Conservation (phyloP, 441 rosid species). For the Caryocar brasiliense region DNA sequence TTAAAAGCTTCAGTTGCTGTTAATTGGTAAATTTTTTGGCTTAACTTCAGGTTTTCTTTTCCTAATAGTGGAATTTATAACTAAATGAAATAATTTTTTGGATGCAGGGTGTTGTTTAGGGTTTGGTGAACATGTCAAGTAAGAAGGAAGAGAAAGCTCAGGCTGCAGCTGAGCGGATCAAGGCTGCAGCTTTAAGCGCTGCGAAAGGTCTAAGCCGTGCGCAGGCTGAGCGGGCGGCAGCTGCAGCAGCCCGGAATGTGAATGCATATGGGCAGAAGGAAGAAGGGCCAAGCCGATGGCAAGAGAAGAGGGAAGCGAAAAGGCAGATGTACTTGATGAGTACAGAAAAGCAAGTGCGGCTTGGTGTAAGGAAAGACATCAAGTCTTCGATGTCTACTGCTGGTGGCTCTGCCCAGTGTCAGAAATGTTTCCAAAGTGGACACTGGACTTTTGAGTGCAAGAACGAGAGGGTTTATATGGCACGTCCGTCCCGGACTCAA, state of each 20-base stretch:
- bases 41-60: too few relatives aligned
- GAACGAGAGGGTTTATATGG: conserved; percentile 83
- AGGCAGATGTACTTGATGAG: conserved; percentile 98
- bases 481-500: conserved; percentile 85
- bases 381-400: conserved; percentile 34
- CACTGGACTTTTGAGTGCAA: conserved; percentile 95
- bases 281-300: conserved; percentile 98
- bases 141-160: conserved; percentile 78
- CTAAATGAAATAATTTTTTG: not conserved
- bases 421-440: conserved; percentile 76
- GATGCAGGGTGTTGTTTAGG: not conserved
- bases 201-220: conserved; percentile 90
- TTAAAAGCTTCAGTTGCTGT: too few relatives aligned
- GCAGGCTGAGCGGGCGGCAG: conserved; percentile 88
- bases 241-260: conserved; percentile 89
- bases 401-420: conserved; percentile 62
- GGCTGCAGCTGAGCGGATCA: conserved; percentile 82
- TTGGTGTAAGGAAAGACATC: conserved; percentile 84
- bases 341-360: conserved; percentile 80
- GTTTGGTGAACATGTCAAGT: conserved; percentile 42
- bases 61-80: not conserved
- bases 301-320: conserved; percentile 90
- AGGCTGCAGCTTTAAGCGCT: conserved; percentile 78
- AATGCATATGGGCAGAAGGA: conserved; percentile 97
- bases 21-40: too few relatives aligned